A percentile compares a stretch with the other conserved stretches of the same genome.
Evolutionary conservation across 2,329 filamentous ascomycete genomes (phyloP).

Genomic region (Alternaria ventricosa): DNA sequence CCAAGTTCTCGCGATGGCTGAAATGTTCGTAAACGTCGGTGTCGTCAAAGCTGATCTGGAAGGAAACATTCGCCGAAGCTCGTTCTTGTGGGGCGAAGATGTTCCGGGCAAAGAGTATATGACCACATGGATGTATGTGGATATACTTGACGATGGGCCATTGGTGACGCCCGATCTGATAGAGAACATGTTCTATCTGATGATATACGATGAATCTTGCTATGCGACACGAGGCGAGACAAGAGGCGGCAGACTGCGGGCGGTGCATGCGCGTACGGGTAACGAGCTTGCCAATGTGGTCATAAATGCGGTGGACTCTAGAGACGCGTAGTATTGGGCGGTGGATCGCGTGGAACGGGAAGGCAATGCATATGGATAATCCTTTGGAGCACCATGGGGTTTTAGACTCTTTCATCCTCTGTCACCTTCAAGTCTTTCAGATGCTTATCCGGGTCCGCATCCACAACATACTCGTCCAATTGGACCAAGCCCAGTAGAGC

Average conservation of each 20-base stretch:
- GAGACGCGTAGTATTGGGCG: background rate
- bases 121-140: background rate
- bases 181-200: background rate
- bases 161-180: background rate
- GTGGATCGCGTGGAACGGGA: background rate
- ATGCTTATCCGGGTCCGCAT: slow-evolving; percentile 16
- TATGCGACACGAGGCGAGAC: background rate
- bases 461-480: slow-evolving; percentile 19
- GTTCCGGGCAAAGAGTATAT: background rate
- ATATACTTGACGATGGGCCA: background rate
- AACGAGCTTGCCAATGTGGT: background rate
- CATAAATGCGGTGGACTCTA: background rate
- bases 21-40: background rate
- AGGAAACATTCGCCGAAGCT: background rate
- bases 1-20: background rate
- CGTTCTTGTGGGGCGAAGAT: background rate
- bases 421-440: slow-evolving; percentile 30
- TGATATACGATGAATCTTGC: background rate
- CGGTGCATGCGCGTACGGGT: background rate
- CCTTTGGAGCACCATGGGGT: background rate
- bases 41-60: background rate
- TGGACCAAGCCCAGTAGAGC: slow-evolving; percentile 38
- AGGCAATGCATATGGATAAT: background rate
- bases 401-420: slow-evolving; percentile 17
- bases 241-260: background rate